Base-by-base conservation (phyloP, 768 basidiomycete genomes). In the Suillus lakei region DNA sequence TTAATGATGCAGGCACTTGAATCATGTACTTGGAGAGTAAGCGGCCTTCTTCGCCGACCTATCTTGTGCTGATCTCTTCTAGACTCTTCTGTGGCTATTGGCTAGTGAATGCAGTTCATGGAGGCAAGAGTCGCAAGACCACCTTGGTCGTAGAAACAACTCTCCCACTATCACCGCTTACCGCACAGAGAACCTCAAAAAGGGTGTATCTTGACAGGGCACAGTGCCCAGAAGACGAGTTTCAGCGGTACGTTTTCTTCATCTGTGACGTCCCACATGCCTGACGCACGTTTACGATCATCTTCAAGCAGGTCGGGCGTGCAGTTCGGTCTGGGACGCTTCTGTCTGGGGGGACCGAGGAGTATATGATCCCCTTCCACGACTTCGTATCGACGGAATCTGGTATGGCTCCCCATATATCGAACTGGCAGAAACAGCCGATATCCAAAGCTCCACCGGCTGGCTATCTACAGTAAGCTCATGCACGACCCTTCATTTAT, bases 231-330 rank as follows among this genome's bases (percentile, higher is more conserved):
- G n/a, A n/a, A n/a, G n/a, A n/a, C n/a, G n/a, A n/a, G n/a, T n/a
- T n/a, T 99, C 82, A 92, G 89, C 64, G 86, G 91, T 88, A 69
- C 61, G 82, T 78, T 28, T 32, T 8, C 32, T 10, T 46, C 38
- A 48, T 58, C 48, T 41, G 26, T 44, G 41, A 18, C 2, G 48
- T 3, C 13, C 26, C 13, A 3, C 18, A 43, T 43, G 43, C 18
- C 23, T 26, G 48, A 50, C 58, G 71, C 46, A 70, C 36, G 15
- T 60, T 15, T 72, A 88, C 88, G 82, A 90, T 91, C 68, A 89
- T 87, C 78, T 96, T 99, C 61, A 95, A 93, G 79, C 97, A 99
- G 77, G 91, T 97, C 69, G 97, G 97, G 1, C 97, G 98, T 73
- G 97, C 96, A 0, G 79, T 91, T 32, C 81, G 99, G 36, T 77